Base-by-base conservation (phyloP, 2,329 filamentous ascomycete genomes). In the Trichoderma koningii region DNA sequence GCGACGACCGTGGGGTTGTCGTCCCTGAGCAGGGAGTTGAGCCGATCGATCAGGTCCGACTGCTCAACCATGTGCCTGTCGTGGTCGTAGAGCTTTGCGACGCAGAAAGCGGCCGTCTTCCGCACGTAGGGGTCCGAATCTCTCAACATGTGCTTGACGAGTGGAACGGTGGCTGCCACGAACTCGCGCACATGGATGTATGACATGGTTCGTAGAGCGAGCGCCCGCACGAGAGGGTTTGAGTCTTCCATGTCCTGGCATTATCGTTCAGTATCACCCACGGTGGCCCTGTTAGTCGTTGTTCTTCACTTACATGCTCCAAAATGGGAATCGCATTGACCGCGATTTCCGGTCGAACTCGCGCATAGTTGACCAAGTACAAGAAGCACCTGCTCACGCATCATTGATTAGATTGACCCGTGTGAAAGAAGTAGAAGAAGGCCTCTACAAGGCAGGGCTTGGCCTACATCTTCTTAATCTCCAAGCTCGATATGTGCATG, bases 401-500 rank as follows among this genome's bases (percentile, higher is more conserved):
- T 14, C 52, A 14, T 5, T 2, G 12, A n/a, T 63, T 17, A 63
- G 23, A 53, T 12, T 41, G 6, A 17, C 4, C 26, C n/a, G 23
- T 28, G 5, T 4, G 3, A 34, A 34, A 10, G 28, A n/a, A n/a
- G n/a, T n/a, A n/a, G n/a, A n/a, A n/a, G n/a, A n/a, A n/a, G 26
- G 4, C 34, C 7, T 17, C 4, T 17, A 52, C 1, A n/a, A 26
- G 19, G n/a, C 19, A 9, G 9, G 10, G 19, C 47, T 10, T 10
- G 15, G 76, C 86, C 71, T 82, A 97, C 95, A 99, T 99, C 84
- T 99, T 99, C 86, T 99, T 99, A 80, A 99, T 97, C 79, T 99
- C 95, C 76, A 99, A 81, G 73, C 91, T 96, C 60, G 89, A 90
- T 68, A 99, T 91, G 71, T 91, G 88, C 95, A 99, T 99, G 82